Evolutionary conservation across 495 filamentous ascomycete species (phyloP), one percentile per base, ranked within the genome.

Genomic region (Penicillium cosmopolitanum): DNA sequence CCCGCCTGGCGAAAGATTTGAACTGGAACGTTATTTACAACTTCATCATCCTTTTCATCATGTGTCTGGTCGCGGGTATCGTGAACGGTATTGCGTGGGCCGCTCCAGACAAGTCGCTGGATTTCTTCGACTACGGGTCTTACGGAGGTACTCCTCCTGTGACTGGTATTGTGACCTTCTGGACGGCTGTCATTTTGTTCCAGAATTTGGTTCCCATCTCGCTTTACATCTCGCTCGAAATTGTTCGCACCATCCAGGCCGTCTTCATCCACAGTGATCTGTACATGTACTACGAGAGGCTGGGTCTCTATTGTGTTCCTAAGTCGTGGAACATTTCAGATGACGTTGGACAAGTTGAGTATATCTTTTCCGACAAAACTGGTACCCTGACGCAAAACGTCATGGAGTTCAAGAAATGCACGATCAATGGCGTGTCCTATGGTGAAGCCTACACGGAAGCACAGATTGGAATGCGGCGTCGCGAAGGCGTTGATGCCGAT

Each of bases 291-390:
- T 97, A 98, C 77, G 94, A 93, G 21, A 87, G 85, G 69, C 82
- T 98, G 66, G 93, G 95, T 66, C 91, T 96, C 65, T 91, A 92
- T 2, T 99, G 96, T 70, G 91, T 96, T 5, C 96, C 96, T 12
- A 98, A 98, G 65, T 92, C 95, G 2, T 99, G 96, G 96, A 99
- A 98, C 72, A 97, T 99, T 57, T 97, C 93, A 2, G 96, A 99
- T 66, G 96, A 99, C 65, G 82, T 99, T 34, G 96, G 96, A 10
- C 96, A 99, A 76, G 97, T 99, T 58, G 96, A 99, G 73, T 99
- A 98, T 75, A 96, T 99, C 62, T 99, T 99, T 78, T 98, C 96
- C 1, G 96, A 99, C 78, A 99, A 99, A 75, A 99, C 96, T 2
- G 96, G 96, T 36, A 99, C 96, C 5, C 77, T 99, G 64, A 99